Evolutionary conservation across 83 land plant species (phyloP).

Genomic region (Diphasiastrum complanatum): DNA sequence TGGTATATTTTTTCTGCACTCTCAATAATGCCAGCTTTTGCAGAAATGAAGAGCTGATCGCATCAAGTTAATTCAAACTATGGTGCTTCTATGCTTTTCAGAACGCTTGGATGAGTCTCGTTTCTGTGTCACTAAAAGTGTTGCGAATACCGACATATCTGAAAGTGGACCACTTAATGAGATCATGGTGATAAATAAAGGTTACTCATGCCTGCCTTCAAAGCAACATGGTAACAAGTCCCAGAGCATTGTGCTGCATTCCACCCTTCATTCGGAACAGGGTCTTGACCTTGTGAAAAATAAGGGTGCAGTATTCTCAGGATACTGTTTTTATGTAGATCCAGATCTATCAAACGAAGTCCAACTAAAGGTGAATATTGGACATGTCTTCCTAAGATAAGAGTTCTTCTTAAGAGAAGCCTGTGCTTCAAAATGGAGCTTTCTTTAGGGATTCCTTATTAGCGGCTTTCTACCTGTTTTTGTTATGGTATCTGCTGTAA

Average conservation of each 20-base stretch:
- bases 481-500: no score
- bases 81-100: not conserved
- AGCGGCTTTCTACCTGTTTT: no score
- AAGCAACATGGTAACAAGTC: not conserved
- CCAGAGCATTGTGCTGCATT: not conserved
- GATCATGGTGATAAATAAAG: no score
- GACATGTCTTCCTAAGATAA: not conserved
- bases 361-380: conserved; percentile 8
- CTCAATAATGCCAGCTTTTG: no score
- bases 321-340: conserved; percentile 5
- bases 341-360: conserved; percentile 2
- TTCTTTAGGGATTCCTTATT: no score
- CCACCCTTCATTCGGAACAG: not conserved
- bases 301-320: not conserved
- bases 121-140: conserved; percentile 3
- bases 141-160: not conserved
- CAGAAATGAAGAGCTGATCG: no score
- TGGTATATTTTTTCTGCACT: not conserved
- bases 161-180: no score
- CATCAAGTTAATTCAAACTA: not conserved
- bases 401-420: no score
- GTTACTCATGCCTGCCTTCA: no score
- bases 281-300: not conserved
- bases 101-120: conserved; percentile 13
- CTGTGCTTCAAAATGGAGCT: no score